Evolutionary conservation across 139 green algal genomes (phyloP), one percentile per base, ranked within the genome.

Genomic region (Spirogloea muscicola): DNA sequence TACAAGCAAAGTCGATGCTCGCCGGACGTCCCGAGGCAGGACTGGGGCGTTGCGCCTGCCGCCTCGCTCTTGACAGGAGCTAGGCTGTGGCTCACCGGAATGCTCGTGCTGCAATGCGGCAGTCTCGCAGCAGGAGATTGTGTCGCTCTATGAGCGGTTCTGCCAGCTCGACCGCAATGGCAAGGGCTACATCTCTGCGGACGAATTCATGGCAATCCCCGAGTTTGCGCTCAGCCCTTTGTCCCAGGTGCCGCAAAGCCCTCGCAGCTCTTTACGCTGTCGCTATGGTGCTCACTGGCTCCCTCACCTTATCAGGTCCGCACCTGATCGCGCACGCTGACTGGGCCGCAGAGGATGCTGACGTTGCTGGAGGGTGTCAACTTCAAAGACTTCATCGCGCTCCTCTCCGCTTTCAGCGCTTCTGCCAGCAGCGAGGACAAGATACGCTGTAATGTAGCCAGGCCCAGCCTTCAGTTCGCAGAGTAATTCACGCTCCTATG

Each of bases 141-240:
- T 93, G 61, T 68, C 84, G 0, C 72, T 98, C 25, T 98, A 96
- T 76, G 86, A 88, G 49, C 83, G 93, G 1, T 98, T 98, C 73
- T 77, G 92, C 4, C 72, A 86, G 0, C 80, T 98, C 27, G 93
- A 98, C 75, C 75, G 89, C 2, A 88, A 85, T 16, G 82, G 86
- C 39, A 98, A 96, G 82, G 93, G 93, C 25, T 98, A 93, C 83
- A 91, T 98, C 38, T 90, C 86, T 2, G 76, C 82, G 0, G 88
- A 96, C 52, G 92, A 96, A 77, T 85, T 97, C 2, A 68, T 95
- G 68, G 76, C 64, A 70, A 97, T 98, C 38, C 93, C 93, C 9
- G 93, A 98, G 80, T 89, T 98, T 1, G 91, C 87, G 66, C 96
- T 98, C 82, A 97, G 96, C 82, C 93, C 93, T 0, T 59, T 98